phyloP scores from a whole-genome alignment of 352 stramenopile genomes.

The Phytopythium mirpurense region DNA sequence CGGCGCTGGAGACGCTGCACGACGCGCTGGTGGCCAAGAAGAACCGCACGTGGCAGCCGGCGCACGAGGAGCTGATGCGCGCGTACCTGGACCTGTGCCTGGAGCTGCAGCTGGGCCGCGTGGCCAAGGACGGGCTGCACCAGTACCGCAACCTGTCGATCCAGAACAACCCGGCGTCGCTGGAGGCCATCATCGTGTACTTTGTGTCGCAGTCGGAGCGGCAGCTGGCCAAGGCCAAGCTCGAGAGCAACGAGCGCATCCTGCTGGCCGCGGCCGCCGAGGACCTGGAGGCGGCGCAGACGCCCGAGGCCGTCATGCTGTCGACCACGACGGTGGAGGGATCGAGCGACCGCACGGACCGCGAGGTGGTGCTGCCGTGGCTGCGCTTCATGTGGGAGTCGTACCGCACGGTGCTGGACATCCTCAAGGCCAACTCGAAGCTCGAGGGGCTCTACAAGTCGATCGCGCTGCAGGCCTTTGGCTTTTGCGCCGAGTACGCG shows the following conservation, averaged over 20 bases:
- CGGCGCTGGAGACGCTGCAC: slow-evolving; percentile 87
- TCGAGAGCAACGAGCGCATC: slow-evolving; percentile 83
- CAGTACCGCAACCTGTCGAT: slow-evolving; percentile 96
- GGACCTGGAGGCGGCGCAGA: slow-evolving; percentile 91
- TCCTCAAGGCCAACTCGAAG: slow-evolving; percentile 96
- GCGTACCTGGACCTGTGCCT: slow-evolving; percentile 96
- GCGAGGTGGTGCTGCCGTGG: slow-evolving; percentile 89
- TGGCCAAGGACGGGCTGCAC: slow-evolving; percentile 98
- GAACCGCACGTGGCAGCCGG: slow-evolving; percentile 96
- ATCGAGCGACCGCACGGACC: slow-evolving; percentile 93
- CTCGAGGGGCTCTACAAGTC: slow-evolving; percentile 73
- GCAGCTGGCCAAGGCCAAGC: slow-evolving; percentile 84
- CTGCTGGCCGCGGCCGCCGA: slow-evolving; percentile 80
- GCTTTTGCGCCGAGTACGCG: slow-evolving; percentile 83
- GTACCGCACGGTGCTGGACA: slow-evolving; percentile 97
- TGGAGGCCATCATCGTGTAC: slow-evolving; percentile 94
- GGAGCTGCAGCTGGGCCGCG: slow-evolving; percentile 89
- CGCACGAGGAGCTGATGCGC: slow-evolving; percentile 97
- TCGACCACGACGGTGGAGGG: slow-evolving; percentile 96
- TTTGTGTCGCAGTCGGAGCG: slow-evolving; percentile 88
- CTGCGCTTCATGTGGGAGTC: slow-evolving; percentile 98
- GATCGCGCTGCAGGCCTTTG: slow-evolving; percentile 76
- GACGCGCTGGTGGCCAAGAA: slow-evolving; percentile 94
- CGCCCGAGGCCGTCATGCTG: slow-evolving; percentile 94
- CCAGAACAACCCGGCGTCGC: slow-evolving; percentile 92